Conservation (phyloP, 352 stramenopile species). For the Phytopythium chamaehyphon region DNA sequence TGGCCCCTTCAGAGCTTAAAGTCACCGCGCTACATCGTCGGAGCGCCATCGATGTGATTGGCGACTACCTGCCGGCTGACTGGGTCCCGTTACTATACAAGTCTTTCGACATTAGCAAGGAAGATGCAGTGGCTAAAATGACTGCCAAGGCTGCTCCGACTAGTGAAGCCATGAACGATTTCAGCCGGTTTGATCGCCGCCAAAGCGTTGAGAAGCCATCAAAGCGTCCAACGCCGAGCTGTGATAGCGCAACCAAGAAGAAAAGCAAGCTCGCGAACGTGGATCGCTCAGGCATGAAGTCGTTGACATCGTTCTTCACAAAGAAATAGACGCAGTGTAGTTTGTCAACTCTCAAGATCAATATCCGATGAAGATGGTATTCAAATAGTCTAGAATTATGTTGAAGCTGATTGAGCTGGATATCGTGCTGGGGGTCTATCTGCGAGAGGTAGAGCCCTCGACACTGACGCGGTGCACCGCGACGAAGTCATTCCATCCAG, state of each 20-base stretch:
- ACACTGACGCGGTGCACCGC: conserved; percentile 73
- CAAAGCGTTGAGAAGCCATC: conserved; percentile 18
- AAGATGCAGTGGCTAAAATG: conserved; percentile 1
- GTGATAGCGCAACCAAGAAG: conserved; percentile 43
- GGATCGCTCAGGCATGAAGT: conserved; percentile 78
- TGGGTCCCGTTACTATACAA: conserved; percentile 43
- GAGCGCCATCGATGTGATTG: conserved; percentile 54
- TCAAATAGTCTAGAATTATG: neutral
- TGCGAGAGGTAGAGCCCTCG: conserved; percentile 57
- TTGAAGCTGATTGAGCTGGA: neutral
- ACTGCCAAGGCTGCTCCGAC: conserved; percentile 9
- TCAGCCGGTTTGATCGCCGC: conserved; percentile 28
- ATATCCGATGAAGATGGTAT: neutral
- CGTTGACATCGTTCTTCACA: conserved; percentile 76
- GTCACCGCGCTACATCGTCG: conserved; percentile 23
- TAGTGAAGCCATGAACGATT: conserved; percentile 27
- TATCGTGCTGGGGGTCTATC: conserved; percentile 13
- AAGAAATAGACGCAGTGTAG: conserved; percentile 45
- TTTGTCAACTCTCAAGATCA: neutral
- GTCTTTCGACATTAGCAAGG: conserved; percentile 36
- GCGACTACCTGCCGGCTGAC: conserved; percentile 47
- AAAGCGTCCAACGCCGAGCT: conserved; percentile 36
- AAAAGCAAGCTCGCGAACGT: conserved; percentile 81
- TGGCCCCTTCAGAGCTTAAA: neutral
- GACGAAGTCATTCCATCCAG: conserved; percentile 80